Conservation (phyloP, 768 basidiomycete species). For the Amanita rubescens region DNA sequence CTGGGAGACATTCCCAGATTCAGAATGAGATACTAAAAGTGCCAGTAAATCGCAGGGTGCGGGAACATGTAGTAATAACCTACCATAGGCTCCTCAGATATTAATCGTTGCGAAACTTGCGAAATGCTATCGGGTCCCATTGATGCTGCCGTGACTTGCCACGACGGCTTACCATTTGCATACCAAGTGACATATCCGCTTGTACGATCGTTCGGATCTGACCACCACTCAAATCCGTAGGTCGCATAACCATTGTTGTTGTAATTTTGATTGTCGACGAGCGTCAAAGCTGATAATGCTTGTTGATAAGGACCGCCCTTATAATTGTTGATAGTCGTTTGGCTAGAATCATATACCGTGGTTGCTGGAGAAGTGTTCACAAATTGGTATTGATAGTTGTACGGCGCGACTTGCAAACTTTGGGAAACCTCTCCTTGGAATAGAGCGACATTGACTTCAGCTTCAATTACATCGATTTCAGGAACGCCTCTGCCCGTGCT, state of each 20-base stretch:
- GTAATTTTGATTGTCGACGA: conserved; percentile 50
- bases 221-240: conserved; percentile 80
- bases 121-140: conserved; percentile 58
- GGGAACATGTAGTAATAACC: conserved; percentile 18
- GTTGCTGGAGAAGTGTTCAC: conserved; percentile 44
- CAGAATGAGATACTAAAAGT: conserved; percentile 64
- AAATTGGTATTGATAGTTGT: conserved; percentile 61
- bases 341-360: conserved; percentile 40
- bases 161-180: conserved; percentile 54
- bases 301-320: conserved; percentile 69
- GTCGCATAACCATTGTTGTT: conserved; percentile 43
- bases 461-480: conserved; percentile 91
- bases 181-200: conserved; percentile 87
- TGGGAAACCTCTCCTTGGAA: conserved; percentile 69
- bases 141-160: conserved; percentile 61
- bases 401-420: conserved; percentile 75
- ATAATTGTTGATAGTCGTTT: conserved; percentile 59
- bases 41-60: conserved; percentile 6
- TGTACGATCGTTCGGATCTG: conserved; percentile 53
- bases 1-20: conserved; percentile 77
- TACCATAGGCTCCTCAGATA: conserved; percentile 94
- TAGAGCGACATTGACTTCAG: conserved; percentile 51
- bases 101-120: conserved; percentile 57
- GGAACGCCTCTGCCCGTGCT: conserved; percentile 72
- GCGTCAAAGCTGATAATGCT: conserved; percentile 59